Evolutionary conservation across 2,329 filamentous ascomycete species (phyloP).

Genomic region (Aureobasidium sp.): DNA sequence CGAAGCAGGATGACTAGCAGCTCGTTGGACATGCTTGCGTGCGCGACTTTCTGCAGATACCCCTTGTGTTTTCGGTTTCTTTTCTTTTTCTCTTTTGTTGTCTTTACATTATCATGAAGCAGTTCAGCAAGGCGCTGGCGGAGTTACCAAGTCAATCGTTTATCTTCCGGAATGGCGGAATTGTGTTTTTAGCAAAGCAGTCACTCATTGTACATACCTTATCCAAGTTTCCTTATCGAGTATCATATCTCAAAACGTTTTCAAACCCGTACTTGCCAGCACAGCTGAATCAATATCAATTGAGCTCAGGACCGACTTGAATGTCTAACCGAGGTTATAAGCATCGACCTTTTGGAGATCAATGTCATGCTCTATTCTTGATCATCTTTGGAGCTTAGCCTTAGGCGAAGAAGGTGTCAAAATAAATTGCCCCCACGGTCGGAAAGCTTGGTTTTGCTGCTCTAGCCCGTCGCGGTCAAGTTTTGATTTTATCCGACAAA

Average conservation of each 20-base stretch:
- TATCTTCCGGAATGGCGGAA: neutral
- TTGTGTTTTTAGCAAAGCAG: constrained; percentile 3
- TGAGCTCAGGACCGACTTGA: neutral
- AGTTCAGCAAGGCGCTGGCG: constrained; percentile 40
- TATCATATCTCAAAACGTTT: neutral
- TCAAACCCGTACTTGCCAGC: neutral
- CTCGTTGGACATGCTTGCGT: neutral
- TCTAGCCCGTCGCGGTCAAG: neutral
- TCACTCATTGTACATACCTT: neutral
- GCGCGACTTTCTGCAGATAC: constrained; percentile 3
- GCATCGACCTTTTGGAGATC: neutral
- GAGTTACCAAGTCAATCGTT: constrained; percentile 2
- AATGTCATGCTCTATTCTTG: neutral
- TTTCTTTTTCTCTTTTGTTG: constrained; percentile 49
- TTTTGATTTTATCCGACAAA: neutral
- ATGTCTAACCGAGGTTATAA: neutral
- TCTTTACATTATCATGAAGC: constrained; percentile 74
- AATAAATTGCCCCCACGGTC: neutral
- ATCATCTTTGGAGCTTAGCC: neutral
- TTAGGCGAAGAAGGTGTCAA: neutral
- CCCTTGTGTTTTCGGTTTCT: constrained; percentile 4
- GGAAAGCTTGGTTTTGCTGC: neutral
- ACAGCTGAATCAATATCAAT: too few relatives aligned
- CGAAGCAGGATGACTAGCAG: neutral
- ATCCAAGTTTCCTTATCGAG: neutral